Evolutionary conservation across 2,329 filamentous ascomycete species (phyloP), one percentile per base, ranked within the genome.

Genomic region (Emergomyces orientalis): DNA sequence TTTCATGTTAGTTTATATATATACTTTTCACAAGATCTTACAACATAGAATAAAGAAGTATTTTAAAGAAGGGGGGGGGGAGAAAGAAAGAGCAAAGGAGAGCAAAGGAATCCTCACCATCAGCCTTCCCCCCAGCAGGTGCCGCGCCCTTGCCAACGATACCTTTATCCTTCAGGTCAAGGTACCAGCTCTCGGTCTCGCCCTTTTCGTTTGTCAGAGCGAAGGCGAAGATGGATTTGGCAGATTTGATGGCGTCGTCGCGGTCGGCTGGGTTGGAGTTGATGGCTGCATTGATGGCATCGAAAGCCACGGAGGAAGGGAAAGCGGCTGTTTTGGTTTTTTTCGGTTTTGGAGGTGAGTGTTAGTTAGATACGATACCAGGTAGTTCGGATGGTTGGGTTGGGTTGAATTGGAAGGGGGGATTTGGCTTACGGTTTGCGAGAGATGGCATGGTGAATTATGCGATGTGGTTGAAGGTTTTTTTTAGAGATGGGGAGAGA

Each of bases 151-250:
- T 88, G 70, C 84, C 88, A 51, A 96, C 92, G 62, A 83, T 84
- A 67, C 94, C 94, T 66, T 87, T 88, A 72, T 95, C 84, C 83
- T 97, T 97, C 66, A 99, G 86, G 76, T 99, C 94, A 70, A 99
- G 90, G 80, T 95, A 86, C 94, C 94, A 99, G 79, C 86, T 89
- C 72, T 90, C 86, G 64, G 86, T 87, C 76, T 92, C 85, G 70
- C 90, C 91, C 30, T 82, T 82, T 63, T 81, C 77, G 83, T 99
- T 99, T 84, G 96, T 97, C 68, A 99, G 81, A 62, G 86, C 91
- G 80, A 99, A 97, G 65, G 88, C 88, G 76, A 96, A 97, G 75
- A 97, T 81, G 65, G 89, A 91, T 71, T 88, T 88, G 73, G 87
- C 93, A 74, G 91, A 86, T 79, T 95, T 93, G 77, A 97, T 88